phyloP scores from a whole-genome alignment of 371 early-diverging fungal species.

The Dinochytrium kinnereticum region DNA sequence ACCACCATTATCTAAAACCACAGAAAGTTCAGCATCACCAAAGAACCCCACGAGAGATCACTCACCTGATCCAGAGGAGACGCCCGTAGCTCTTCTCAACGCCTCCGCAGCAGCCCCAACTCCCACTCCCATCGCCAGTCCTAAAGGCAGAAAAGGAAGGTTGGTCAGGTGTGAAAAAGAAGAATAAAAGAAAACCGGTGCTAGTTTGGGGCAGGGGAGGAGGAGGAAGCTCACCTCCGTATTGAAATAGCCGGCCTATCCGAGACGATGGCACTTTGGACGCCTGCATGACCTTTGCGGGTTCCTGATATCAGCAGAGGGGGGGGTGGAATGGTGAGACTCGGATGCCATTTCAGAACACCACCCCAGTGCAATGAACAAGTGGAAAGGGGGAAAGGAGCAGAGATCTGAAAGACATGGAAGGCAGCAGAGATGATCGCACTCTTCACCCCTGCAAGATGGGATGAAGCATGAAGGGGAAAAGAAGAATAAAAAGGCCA shows the following conservation, averaged over 20 bases:
- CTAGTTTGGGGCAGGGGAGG: not conserved
- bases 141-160: not conserved
- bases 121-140: conserved; percentile 39
- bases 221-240: not conserved
- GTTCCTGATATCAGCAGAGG: not conserved
- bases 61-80: conserved; percentile 11
- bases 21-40: too few relatives aligned
- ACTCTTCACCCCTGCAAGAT: too few relatives aligned
- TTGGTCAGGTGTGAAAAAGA: too few relatives aligned
- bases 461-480: too few relatives aligned
- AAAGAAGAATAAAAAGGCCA: too few relatives aligned
- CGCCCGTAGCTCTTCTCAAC: conserved; percentile 29
- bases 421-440: too few relatives aligned
- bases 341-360: too few relatives aligned
- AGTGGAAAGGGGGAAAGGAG: not conserved
- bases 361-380: not conserved
- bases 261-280: conserved; percentile 2
- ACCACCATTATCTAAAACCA: not conserved
- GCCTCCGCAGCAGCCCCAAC: conserved; percentile 43
- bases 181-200: too few relatives aligned
- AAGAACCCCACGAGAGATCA: not conserved
- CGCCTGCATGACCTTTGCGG: not conserved
- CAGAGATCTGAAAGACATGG: too few relatives aligned
- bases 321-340: too few relatives aligned
- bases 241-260: not conserved